Evolutionary conservation across 2,329 filamentous ascomycete species (phyloP).

Genomic region (Fusarium bactridioides): DNA sequence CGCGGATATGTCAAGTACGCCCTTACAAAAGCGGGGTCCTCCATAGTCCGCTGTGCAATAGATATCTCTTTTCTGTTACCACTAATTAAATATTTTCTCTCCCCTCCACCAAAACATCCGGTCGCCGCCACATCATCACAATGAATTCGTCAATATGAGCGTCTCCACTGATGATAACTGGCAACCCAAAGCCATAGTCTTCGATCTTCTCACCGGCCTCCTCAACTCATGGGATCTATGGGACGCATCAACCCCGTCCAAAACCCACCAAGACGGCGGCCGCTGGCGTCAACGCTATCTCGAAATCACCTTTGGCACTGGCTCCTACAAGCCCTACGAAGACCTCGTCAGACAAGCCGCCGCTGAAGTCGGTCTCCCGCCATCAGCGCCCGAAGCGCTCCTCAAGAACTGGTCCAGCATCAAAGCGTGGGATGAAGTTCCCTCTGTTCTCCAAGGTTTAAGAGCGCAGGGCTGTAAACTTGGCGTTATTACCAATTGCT

Average conservation of each 20-base stretch:
- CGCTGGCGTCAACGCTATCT: conserved; percentile 50
- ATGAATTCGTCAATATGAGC: accelerated
- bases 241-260: conserved; percentile 44
- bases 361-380: conserved; percentile 41
- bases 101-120: too few species aligned
- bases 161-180: conserved; percentile 8
- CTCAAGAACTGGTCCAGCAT: conserved; percentile 42
- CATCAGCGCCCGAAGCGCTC: conserved; percentile 40
- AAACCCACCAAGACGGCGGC: conserved; percentile 37
- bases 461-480: conserved; percentile 43
- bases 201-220: conserved; percentile 52
- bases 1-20: background rate
- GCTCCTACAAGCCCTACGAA: conserved; percentile 47
- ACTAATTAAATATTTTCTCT: accelerated
- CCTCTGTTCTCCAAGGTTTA: conserved; percentile 31
- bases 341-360: conserved; percentile 43
- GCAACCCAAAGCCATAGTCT: conserved; percentile 48
- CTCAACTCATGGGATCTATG: conserved; percentile 52
- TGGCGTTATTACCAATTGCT: conserved; percentile 51
- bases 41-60: background rate
- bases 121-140: too few species aligned
- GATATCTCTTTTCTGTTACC: background rate
- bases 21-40: background rate
- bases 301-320: conserved; percentile 47
- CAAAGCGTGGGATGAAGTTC: conserved; percentile 37